A percentile compares a stretch with the other conserved stretches of the same genome.
These are phyloP conservation scores for Dinochytrium kinnereticum DNA, from an alignment of 371 early-diverging fungal species.

Conservation along the genomic window DNA sequence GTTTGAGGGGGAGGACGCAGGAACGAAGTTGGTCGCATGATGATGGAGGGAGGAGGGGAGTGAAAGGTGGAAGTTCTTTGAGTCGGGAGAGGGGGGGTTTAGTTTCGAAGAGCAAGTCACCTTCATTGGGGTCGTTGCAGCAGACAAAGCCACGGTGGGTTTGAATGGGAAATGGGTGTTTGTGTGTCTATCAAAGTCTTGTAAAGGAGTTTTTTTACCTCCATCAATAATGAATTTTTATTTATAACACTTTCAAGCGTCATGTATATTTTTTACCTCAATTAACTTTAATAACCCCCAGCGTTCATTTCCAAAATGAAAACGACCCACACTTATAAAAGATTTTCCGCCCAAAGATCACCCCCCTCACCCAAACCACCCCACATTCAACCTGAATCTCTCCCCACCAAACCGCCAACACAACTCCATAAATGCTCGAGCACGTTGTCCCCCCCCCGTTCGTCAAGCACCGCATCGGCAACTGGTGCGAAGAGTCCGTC, in stretches of 20 bases:
- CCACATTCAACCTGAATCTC: no score
- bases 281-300: no score
- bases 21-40: not conserved
- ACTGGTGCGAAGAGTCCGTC: constrained; percentile 42
- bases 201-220: no score
- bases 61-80: not conserved
- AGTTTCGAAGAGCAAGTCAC: not conserved
- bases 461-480: constrained; percentile 35
- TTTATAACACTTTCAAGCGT: no score
- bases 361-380: no score
- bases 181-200: not conserved
- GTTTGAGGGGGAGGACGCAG: not conserved
- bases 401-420: no score
- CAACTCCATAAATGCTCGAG: constrained; percentile 20
- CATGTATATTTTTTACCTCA: no score
- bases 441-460: constrained; percentile 16
- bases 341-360: no score
- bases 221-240: no score
- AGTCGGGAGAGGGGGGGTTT: not conserved
- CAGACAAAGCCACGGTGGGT: not conserved
- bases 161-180: not conserved
- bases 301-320: no score
- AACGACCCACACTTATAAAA: no score
- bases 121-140: not conserved
- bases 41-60: not conserved